These are phyloP conservation scores for Ogataea henricii DNA, from an alignment of 805 yeast species.

Conservation along the genomic window DNA sequence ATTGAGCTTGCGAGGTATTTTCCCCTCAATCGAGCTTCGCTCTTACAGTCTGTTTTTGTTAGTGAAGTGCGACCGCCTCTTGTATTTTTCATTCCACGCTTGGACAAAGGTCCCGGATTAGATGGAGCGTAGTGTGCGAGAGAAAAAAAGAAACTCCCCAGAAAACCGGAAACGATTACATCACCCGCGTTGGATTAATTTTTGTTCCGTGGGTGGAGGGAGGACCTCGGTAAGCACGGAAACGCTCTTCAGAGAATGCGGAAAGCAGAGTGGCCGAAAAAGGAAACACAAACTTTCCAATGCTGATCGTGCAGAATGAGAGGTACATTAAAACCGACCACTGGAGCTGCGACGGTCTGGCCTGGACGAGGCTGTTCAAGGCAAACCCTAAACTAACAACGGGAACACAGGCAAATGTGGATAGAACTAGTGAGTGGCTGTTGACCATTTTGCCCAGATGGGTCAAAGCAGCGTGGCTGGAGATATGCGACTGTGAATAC, in stretches of 20 bases:
- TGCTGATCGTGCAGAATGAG: not conserved
- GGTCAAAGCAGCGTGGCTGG: not conserved
- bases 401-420: not conserved
- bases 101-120: not conserved
- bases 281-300: slow-evolving; percentile 1
- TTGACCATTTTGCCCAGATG: not conserved
- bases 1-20: slow-evolving; percentile 1
- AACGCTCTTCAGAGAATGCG: slow-evolving; percentile 2
- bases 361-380: slow-evolving; percentile 1
- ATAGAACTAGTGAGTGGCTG: slow-evolving; percentile 2
- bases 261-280: slow-evolving; percentile 1
- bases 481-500: not conserved
- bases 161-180: slow-evolving; percentile 9
- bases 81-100: slow-evolving; percentile 1
- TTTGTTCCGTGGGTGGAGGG: slow-evolving; percentile 1
- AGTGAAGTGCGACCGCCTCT: not conserved
- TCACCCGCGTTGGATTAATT: slow-evolving; percentile 4
- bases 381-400: not conserved
- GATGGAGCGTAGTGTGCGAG: not conserved
- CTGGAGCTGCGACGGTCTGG: not conserved
- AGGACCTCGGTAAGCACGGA: slow-evolving; percentile 9
- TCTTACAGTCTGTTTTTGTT: not conserved
- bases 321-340: slow-evolving; percentile 5
- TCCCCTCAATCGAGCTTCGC: not conserved
- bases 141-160: not conserved